Evolutionary conservation across 2,329 filamentous ascomycete genomes (phyloP).

Genomic region (Talaromyces pinophilus): DNA sequence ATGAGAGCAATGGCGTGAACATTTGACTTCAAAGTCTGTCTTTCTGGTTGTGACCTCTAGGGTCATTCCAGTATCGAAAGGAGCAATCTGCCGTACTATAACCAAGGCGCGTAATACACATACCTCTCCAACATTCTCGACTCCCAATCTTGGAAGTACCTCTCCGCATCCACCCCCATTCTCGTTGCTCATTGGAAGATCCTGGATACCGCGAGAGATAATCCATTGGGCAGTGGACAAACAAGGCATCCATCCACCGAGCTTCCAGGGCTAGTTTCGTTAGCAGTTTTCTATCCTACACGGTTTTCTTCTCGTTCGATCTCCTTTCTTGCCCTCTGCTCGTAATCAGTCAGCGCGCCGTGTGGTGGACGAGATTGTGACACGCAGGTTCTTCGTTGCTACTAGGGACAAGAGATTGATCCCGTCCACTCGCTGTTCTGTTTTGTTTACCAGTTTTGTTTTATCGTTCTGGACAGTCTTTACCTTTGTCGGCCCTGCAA

Average conservation of each 20-base stretch:
- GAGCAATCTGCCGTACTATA: not conserved
- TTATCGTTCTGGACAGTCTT: constrained; percentile 16
- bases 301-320: not conserved
- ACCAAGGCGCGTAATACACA: constrained; percentile 11
- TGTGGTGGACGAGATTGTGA: constrained; percentile 14
- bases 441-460: constrained; percentile 8
- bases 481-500: constrained; percentile 10
- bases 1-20: not conserved
- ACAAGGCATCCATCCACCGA: not conserved
- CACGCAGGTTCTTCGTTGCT: not conserved
- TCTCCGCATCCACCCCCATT: constrained; percentile 20
- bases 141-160: not conserved
- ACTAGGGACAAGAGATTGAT: constrained; percentile 15
- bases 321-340: not conserved
- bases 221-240: not conserved
- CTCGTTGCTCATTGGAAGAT: constrained; percentile 9
- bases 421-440: constrained; percentile 22
- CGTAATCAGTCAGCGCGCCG: not conserved
- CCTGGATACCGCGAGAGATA: constrained; percentile 16
- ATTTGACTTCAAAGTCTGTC: not conserved
- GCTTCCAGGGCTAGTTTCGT: not conserved
- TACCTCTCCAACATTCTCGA: constrained; percentile 22
- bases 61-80: not conserved
- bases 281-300: not conserved
- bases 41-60: not conserved